Conservation (phyloP, 495 filamentous ascomycete genomes). For the Penicillium arizonense region DNA sequence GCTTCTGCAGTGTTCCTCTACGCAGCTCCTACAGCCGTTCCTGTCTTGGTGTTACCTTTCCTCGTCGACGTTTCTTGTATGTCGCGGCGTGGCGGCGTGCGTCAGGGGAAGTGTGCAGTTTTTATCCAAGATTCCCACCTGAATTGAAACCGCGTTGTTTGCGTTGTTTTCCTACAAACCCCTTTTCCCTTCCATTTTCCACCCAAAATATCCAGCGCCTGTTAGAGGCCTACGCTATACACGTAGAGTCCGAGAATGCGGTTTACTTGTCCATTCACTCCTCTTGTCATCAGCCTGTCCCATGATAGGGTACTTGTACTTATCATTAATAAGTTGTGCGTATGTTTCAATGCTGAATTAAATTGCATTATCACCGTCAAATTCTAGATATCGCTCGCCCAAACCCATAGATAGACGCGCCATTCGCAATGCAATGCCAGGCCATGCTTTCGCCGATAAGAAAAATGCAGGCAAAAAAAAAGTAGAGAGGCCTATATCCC, state of each 20-base stretch:
- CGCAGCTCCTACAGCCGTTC: not conserved
- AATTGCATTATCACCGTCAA: not conserved
- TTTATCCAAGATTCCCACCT: conserved; percentile 25
- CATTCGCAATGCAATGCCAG: conserved; percentile 28
- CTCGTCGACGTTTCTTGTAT: conserved; percentile 5
- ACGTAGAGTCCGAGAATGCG: not conserved
- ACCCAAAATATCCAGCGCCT: not conserved
- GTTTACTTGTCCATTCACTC: not conserved
- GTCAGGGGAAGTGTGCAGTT: conserved; percentile 18
- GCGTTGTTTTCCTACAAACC: not conserved
- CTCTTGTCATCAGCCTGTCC: too few relatives aligned
- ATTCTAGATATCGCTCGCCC: conserved; percentile 2
- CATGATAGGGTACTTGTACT: too few relatives aligned
- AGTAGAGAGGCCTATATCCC: not conserved
- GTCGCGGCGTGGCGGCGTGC: conserved; percentile 22
- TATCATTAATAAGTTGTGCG: not conserved
- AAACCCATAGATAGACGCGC: conserved; percentile 8
- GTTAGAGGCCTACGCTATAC: too few relatives aligned
- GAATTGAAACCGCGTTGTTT: conserved; percentile 15
- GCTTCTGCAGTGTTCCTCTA: conserved; percentile 1
- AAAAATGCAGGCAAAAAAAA: not conserved
- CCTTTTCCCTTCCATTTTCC: not conserved
- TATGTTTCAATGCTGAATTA: not conserved
- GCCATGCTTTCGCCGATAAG: conserved; percentile 1
- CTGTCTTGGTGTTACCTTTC: not conserved